Base-by-base conservation (phyloP, 352 stramenopile species). In the Pythium aquatile region DNA sequence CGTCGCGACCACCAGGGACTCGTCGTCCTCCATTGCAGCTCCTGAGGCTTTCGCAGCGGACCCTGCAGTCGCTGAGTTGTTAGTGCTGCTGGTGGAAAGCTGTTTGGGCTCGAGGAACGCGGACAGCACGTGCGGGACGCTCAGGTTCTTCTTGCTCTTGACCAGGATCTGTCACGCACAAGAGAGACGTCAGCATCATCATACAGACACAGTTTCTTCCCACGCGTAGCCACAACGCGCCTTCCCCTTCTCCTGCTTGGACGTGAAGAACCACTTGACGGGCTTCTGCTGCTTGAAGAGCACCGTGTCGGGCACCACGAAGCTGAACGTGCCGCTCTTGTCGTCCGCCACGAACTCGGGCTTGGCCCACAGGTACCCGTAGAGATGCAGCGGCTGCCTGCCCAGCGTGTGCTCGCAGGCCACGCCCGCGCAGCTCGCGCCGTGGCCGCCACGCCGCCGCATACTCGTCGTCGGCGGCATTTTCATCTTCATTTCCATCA, bases 211-310 rank as follows among this genome's bases (percentile, higher is more conserved):
- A n/a, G 37, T 3, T 10, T 16, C 37, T 28, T 39, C 3, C 20
- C 20, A 24, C 20, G 20, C 52, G 26, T 20, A n/a, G 7, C 24
- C 9, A 16, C 1, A 17, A 48, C 68, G 6, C 49, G 87, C 82
- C 52, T 86, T 88, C 24, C 82, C 82, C 53, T 75, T 75, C 51
- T 91, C 82, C 58, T 89, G 82, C 47, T 79, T 84, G 56, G 78
- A 91, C 52, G 78, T 88, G 69, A 91, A 91, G 65, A 91, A 65
- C 82, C 82, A 88, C 55, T 83, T 80, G 58, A 80, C 55, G 16
- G 78, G 82, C 37, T 87, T 88, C 48, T 91, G 79, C 42, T 78
- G 64, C 71, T 87, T 85, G 69, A 91, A 88, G 42, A 91, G 66
- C 30, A 91, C 78, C n/a, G 82, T 91, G 58, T 89, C 80, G 26